Percentiles rank a stretch among this genome's conserved stretches.
Conservation (phyloP, 345 rosid genomes). For the Pistacia atlantica region DNA sequence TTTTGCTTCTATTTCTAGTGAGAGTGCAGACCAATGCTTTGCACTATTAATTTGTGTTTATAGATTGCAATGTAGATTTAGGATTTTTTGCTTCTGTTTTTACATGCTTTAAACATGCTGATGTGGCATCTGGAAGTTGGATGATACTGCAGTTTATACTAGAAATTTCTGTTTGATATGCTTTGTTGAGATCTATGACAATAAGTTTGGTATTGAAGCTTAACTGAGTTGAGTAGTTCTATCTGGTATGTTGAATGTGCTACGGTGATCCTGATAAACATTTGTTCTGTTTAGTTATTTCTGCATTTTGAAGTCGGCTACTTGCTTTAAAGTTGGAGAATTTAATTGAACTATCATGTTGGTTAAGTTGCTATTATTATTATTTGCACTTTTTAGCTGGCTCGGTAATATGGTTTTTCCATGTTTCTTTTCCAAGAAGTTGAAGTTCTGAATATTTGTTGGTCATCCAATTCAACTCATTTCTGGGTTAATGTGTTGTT, state of each 20-base stretch:
- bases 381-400: not conserved
- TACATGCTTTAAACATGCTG: not conserved
- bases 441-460: slow-evolving; percentile 2
- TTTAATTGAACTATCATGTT: not conserved
- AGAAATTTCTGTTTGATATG: slow-evolving; percentile 19
- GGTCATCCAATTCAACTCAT: not conserved
- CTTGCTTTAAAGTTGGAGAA: not conserved
- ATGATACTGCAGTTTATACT: slow-evolving; percentile 1
- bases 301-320: not conserved
- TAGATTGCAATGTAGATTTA: not conserved
- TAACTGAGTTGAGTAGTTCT: not conserved
- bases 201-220: not conserved
- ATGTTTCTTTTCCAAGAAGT: not conserved
- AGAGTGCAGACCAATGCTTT: not conserved
- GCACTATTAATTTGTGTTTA: not conserved
- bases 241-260: slow-evolving; percentile 12
- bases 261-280: not conserved
- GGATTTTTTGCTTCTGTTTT: slow-evolving; percentile 13
- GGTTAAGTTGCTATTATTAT: not conserved
- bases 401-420: slow-evolving; percentile 1
- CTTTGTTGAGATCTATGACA: not conserved
- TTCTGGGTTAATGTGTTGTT: not conserved
- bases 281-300: slow-evolving; percentile 6
- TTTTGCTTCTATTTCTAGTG: slow-evolving; percentile 9
- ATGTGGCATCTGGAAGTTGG: not conserved